Percentiles rank a stretch among this genome's conserved stretches.
phyloP scores from a whole-genome alignment of 371 early-diverging fungal genomes.

The Apophysomyces trapeziformis region DNA sequence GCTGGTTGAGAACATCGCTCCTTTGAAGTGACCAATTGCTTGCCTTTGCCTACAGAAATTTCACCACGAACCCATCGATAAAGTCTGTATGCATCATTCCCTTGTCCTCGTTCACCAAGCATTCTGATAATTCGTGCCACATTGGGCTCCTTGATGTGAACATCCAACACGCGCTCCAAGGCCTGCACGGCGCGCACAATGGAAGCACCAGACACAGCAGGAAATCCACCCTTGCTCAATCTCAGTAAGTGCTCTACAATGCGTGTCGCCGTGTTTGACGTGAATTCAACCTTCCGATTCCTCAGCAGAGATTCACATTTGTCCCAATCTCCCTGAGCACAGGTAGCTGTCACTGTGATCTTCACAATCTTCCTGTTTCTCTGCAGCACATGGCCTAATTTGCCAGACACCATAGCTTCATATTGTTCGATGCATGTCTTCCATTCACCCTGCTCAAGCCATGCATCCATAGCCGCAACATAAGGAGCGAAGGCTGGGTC shows the following conservation, averaged over 20 bases:
- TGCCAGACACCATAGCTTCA: constrained; percentile 3
- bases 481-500: constrained; percentile 27
- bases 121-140: constrained; percentile 30
- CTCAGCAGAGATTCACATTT: constrained; percentile 11
- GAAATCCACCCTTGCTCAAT: constrained; percentile 16
- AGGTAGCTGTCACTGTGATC: constrained; percentile 22
- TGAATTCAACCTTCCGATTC: constrained; percentile 24
- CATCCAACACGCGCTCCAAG: constrained; percentile 30
- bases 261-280: constrained; percentile 27
- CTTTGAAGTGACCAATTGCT: background rate
- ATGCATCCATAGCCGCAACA: constrained; percentile 36
- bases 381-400: background rate
- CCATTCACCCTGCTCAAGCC: constrained; percentile 30
- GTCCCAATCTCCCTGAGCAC: constrained; percentile 24
- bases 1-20: constrained; percentile 17
- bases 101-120: constrained; percentile 39
- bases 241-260: constrained; percentile 24
- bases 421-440: constrained; percentile 19
- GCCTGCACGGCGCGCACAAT: constrained; percentile 28
- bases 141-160: constrained; percentile 25
- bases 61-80: constrained; percentile 35
- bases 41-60: constrained; percentile 5
- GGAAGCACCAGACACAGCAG: constrained; percentile 20
- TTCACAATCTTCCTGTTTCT: constrained; percentile 38
- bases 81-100: constrained; percentile 25